phyloP scores from a whole-genome alignment of 257 asterid genomes.

The Phtheirospermum japonicum region DNA sequence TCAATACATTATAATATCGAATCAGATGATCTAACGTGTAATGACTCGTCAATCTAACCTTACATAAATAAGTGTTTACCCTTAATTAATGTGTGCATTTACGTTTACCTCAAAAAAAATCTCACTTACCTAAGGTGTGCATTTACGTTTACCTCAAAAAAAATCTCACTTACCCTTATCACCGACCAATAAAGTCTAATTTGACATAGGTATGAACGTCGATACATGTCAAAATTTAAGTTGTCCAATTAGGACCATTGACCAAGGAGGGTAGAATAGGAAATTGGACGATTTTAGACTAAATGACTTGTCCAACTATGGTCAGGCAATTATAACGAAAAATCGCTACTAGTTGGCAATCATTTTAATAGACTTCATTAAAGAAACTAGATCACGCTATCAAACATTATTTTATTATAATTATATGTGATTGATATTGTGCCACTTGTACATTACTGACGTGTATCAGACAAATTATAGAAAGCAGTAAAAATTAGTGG shows the following conservation, averaged over 20 bases:
- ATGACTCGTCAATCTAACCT: too few relatives aligned
- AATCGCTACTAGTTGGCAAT: neutral
- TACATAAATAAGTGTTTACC: too few relatives aligned
- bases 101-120: too few relatives aligned
- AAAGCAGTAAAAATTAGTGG: conserved; percentile 17
- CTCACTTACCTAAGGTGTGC: too few relatives aligned
- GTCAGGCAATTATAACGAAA: conserved; percentile 9
- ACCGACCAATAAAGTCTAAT: too few relatives aligned
- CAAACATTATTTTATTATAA: neutral
- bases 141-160: too few relatives aligned
- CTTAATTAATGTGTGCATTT: too few relatives aligned
- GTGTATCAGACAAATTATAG: neutral
- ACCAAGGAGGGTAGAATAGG: neutral
- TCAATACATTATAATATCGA: too few relatives aligned
- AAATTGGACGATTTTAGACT: neutral
- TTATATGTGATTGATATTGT: conserved; percentile 11
- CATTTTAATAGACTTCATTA: neutral
- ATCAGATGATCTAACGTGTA: too few relatives aligned
- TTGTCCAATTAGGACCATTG: neutral
- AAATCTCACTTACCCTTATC: too few relatives aligned
- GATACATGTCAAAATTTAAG: neutral
- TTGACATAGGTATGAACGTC: too few relatives aligned
- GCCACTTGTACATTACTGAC: conserved; percentile 17
- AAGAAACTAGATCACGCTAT: neutral
- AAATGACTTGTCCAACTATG: neutral